These are phyloP conservation scores for Botryotinia globosa DNA, from an alignment of 2,329 filamentous ascomycete species.

Conservation along the genomic window DNA sequence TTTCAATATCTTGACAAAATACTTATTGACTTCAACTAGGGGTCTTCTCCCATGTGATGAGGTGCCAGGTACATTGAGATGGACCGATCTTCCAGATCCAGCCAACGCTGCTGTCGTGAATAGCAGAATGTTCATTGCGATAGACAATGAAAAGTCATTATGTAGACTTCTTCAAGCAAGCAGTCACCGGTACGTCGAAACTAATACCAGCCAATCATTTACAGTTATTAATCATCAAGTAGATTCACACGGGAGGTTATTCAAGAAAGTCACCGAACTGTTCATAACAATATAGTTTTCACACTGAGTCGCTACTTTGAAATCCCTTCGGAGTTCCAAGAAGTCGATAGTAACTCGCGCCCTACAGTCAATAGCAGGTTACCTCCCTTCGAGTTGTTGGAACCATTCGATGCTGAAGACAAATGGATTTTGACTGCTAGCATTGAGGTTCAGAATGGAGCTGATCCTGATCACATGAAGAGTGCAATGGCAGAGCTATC, in stretches of 20 bases:
- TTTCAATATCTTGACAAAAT: background rate
- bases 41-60: constrained; percentile 36
- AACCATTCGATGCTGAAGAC: constrained; percentile 47
- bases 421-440: constrained; percentile 58
- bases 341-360: constrained; percentile 33
- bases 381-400: constrained; percentile 48
- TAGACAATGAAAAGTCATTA: constrained; percentile 43
- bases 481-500: constrained; percentile 53
- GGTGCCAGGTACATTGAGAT: constrained; percentile 50
- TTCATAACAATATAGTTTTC: constrained; percentile 35
- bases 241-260: constrained; percentile 35
- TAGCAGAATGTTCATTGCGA: constrained; percentile 33
- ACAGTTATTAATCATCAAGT: constrained; percentile 18
- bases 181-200: constrained; percentile 47
- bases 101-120: constrained; percentile 32
- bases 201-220: background rate
- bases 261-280: constrained; percentile 30
- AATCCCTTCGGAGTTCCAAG: constrained; percentile 25
- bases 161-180: constrained; percentile 51
- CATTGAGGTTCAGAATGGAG: constrained; percentile 54
- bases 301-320: constrained; percentile 33
- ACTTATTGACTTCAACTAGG: constrained; percentile 3
- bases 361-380: constrained; percentile 37
- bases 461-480: constrained; percentile 52
- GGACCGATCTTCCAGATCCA: constrained; percentile 61